Base-by-base conservation (phyloP, 106 monocot genomes). In the Dendrobium nobile region DNA sequence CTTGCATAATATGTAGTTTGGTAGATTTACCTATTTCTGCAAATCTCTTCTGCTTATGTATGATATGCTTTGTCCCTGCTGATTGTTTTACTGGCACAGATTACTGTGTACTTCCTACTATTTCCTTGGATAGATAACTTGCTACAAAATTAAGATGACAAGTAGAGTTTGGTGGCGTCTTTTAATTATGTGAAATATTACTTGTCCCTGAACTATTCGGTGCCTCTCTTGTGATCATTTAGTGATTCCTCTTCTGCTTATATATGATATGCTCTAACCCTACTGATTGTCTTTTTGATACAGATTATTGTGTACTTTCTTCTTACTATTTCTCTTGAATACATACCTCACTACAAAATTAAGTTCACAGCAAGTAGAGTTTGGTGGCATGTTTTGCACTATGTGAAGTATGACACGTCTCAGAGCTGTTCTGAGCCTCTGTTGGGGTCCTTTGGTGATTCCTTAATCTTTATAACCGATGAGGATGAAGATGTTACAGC, bases 401-500 rank as follows among this genome's bases (percentile, higher is more conserved):
- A 61, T 61, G n/a, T 61, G 61, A 61, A 61, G 20, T 22, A 61
- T 22, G 19, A 61, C n/a, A 61, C 61, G 6, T 4, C 22, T 61
- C 77, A 84, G 26, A 82, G 67, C 75, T 80, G 78, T 75, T 65
- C 27, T 58, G 83, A 91, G 68, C 95, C 93, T 85, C 88, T 96
- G 77, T 51, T 91, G 59, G 89, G 81, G 54, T 79, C 89, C 44
- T 72, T 48, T 72, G 84, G 83, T 65, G 80, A 84, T 58, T 7
- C 45, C 64, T 77, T 72, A 22, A 26, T 77, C 67, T 55, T 77
- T 18, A 77, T 89, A 48, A 40, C 56, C 80, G 88, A 91, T 85
- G 95, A 96, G 59, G 95, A 96, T 87, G 40, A 82, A 43, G 93
- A 96, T 82, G 95, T 96, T 44, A 79, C n/a, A 84, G 81, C 85